phyloP scores from a whole-genome alignment of 805 yeast genomes.

The Saccharomycopsis babjevae region DNA sequence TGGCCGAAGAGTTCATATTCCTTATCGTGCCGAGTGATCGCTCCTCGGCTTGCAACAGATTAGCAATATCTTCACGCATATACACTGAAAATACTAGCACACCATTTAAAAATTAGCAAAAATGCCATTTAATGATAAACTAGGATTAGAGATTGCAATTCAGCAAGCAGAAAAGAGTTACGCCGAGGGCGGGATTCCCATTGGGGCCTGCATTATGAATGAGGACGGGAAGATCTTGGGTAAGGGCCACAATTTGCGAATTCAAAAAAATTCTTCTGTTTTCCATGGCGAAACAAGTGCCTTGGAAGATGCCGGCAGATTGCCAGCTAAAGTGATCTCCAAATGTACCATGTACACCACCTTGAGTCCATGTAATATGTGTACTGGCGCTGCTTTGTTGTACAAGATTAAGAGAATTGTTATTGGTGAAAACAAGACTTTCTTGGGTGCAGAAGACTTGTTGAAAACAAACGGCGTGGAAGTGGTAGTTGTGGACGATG shows the following conservation, averaged over 20 bases:
- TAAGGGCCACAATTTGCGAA: slow-evolving; percentile 81
- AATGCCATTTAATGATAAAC: slow-evolving; percentile 4
- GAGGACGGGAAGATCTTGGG: slow-evolving; percentile 78
- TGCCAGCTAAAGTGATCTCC: slow-evolving; percentile 69
- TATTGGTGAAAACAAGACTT: slow-evolving; percentile 79
- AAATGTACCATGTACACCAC: slow-evolving; percentile 88
- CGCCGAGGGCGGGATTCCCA: slow-evolving; percentile 86
- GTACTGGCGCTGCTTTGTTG: slow-evolving; percentile 85
- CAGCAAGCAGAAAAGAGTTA: slow-evolving; percentile 62
- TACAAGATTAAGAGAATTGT: slow-evolving; percentile 85
- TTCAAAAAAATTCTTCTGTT: slow-evolving; percentile 75
- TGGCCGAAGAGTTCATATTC: no score
- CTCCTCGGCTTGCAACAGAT: no score
- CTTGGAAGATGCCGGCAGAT: slow-evolving; percentile 82
- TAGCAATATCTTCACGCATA: no score
- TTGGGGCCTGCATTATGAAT: slow-evolving; percentile 65
- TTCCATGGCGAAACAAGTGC: slow-evolving; percentile 90
- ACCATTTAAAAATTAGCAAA: neutral
- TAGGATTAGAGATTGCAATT: slow-evolving; percentile 59
- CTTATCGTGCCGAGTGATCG: no score
- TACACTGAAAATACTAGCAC: no score
- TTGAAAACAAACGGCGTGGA: slow-evolving; percentile 60
- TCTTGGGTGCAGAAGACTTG: slow-evolving; percentile 74
- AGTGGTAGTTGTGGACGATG: slow-evolving; percentile 49
- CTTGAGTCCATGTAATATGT: slow-evolving; percentile 89